phyloP scores from a whole-genome alignment of 2,329 filamentous ascomycete genomes.

The Bertia moriformis region DNA sequence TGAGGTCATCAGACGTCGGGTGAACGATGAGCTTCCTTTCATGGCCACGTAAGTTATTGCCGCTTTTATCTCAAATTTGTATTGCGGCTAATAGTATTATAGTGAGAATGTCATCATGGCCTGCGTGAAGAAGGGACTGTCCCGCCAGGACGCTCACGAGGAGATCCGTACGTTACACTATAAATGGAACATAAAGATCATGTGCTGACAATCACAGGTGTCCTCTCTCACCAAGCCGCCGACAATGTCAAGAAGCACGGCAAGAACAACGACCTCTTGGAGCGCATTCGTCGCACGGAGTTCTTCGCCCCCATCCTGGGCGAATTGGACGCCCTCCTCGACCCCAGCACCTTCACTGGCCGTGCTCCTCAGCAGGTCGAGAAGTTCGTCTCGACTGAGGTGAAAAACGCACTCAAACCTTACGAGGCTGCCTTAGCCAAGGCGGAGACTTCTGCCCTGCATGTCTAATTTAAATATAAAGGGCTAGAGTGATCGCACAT shows the following conservation, averaged over 20 bases:
- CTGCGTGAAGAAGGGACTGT: constrained; percentile 43
- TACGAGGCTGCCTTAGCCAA: constrained; percentile 10
- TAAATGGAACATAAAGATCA: neutral
- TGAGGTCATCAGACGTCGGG: constrained; percentile 38
- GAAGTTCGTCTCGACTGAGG: constrained; percentile 30
- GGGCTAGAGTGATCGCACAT: no score
- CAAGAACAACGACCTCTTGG: constrained; percentile 48
- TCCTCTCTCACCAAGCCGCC: constrained; percentile 47
- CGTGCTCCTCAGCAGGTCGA: constrained; percentile 32
- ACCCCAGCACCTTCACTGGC: constrained; percentile 35
- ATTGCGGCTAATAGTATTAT: neutral
- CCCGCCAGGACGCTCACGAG: constrained; percentile 52
- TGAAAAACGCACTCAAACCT: constrained; percentile 25
- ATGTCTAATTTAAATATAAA: no score
- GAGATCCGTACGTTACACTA: constrained; percentile 29
- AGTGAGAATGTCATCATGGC: constrained; percentile 36
- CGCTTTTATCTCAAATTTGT: neutral
- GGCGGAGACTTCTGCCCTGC: neutral
- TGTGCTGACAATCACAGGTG: constrained; percentile 8
- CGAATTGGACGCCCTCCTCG: constrained; percentile 34
- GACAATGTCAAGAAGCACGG: constrained; percentile 50
- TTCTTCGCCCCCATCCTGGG: constrained; percentile 41
- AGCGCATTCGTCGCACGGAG: constrained; percentile 37
- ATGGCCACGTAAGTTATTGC: constrained; percentile 36
- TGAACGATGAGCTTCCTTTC: constrained; percentile 54